Evolutionary conservation across 371 early-diverging fungal species (phyloP).

Genomic region (Chytridium lagenaria): DNA sequence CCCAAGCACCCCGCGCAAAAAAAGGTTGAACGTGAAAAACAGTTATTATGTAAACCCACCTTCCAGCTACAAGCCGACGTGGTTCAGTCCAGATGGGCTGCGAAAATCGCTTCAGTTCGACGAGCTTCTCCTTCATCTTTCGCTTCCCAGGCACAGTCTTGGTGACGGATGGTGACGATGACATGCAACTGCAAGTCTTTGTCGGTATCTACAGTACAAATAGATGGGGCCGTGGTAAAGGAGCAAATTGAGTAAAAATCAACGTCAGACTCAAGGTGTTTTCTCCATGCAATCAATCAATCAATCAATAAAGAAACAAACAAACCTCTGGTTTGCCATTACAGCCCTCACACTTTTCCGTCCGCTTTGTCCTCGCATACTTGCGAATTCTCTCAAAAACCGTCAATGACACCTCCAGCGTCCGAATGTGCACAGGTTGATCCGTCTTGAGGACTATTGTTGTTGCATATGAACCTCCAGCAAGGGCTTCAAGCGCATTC

Average conservation of each 20-base stretch:
- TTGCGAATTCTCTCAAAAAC: conserved; percentile 7
- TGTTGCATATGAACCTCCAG: background rate
- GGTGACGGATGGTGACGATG: background rate
- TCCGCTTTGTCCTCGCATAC: conserved; percentile 4
- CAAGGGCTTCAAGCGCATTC: conserved; percentile 5
- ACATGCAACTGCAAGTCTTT: background rate
- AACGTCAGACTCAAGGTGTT: background rate
- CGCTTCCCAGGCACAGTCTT: conserved; percentile 4
- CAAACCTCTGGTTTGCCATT: too few relatives aligned
- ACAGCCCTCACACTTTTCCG: background rate
- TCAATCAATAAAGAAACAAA: too few relatives aligned
- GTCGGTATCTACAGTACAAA: too few relatives aligned
- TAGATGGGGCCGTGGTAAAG: too few relatives aligned
- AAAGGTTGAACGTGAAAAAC: too few relatives aligned
- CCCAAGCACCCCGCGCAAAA: too few relatives aligned
- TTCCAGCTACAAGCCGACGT: background rate
- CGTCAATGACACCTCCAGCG: background rate
- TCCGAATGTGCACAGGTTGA: background rate
- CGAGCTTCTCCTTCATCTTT: conserved; percentile 8
- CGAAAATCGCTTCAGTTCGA: background rate
- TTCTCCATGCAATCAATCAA: background rate
- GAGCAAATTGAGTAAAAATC: too few relatives aligned
- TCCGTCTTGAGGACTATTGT: conserved; percentile 6
- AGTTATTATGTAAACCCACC: too few relatives aligned
- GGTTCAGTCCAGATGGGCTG: conserved; percentile 9